Base-by-base conservation (phyloP, 106 monocot genomes). In the Narthecium ossifragum region DNA sequence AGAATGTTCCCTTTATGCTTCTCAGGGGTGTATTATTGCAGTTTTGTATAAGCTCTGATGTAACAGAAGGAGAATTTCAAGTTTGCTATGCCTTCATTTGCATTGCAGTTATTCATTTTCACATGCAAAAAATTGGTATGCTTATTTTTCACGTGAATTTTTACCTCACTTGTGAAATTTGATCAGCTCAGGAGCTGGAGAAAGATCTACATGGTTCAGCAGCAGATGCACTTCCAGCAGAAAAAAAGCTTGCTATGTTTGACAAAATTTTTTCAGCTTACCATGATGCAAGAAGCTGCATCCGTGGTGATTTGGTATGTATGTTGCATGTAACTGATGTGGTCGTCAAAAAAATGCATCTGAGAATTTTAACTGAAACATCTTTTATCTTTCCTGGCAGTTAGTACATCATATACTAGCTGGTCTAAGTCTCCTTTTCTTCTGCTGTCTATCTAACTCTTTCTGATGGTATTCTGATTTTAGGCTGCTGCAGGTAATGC, bases 101-200 rank as follows among this genome's bases (percentile, higher is more conserved):
- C n/a, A n/a, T n/a, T n/a, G n/a, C n/a, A n/a, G n/a, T n/a, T n/a
- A n/a, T n/a, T n/a, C n/a, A n/a, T n/a, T n/a, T n/a, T n/a, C n/a
- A n/a, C n/a, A n/a, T n/a, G n/a, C n/a, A n/a, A n/a, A n/a, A n/a
- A n/a, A n/a, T 39, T 43, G 43, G 18, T 17, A 43, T 43, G 43
- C 25, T 51, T 51, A 22, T 27, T 50, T 51, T 37, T 33, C 64
- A 32, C n/a, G n/a, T 23, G 9, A 53, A 34, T 46, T 9, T 27
- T 69, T 53, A 65, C 22, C 56, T 77, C 46, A 61, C 43, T 47
- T 62, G 40, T 45, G 55, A 77, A 51, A 62, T 53, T 53, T 78
- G 31, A 72, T 86, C 91, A 99, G 98, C 98, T 82, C 98, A 85
- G 75, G 91, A 99, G 76, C 77, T 99, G 63, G 98, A 99, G 82